A percentile compares a stretch with the other conserved stretches of the same genome.
Conservation (phyloP, 305 asterid genomes). For the Fraxinus greggii region DNA sequence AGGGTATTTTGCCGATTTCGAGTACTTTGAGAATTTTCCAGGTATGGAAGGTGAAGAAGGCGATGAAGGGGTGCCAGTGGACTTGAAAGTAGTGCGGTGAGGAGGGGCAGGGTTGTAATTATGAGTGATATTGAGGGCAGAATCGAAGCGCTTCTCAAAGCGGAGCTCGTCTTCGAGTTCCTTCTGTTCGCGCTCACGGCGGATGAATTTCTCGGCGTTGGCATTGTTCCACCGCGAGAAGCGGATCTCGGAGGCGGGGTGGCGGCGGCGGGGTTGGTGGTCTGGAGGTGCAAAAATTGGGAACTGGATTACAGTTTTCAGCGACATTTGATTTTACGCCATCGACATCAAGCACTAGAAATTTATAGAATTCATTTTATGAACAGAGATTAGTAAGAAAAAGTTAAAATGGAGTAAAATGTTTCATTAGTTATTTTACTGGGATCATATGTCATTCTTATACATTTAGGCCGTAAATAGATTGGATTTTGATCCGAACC, state of each 20-base stretch:
- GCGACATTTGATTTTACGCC: conserved; percentile 33
- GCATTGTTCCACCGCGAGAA: conserved; percentile 99
- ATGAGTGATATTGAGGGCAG: conserved; percentile 62
- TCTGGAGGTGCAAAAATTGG: conserved; percentile 67
- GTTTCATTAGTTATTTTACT: not conserved
- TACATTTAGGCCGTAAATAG: no score
- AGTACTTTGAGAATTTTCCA: conserved; percentile 72
- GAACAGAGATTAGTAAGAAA: not conserved
- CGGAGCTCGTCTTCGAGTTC: conserved; percentile 77
- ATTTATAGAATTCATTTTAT: not conserved
- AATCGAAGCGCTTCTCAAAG: conserved; percentile 66
- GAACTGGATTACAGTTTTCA: conserved; percentile 49
- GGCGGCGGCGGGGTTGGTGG: conserved; percentile 46
- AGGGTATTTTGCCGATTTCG: conserved; percentile 36
- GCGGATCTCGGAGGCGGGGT: conserved; percentile 61
- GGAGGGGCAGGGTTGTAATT: conserved; percentile 89
- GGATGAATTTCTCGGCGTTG: conserved; percentile 76
- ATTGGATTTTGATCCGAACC: no score
- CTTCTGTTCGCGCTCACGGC: conserved; percentile 56
- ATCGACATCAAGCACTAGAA: not conserved
- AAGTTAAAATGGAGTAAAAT: not conserved
- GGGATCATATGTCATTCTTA: no score
- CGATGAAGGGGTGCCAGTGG: conserved; percentile 81
- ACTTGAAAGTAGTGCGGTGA: conserved; percentile 51
- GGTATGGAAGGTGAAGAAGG: conserved; percentile 88